Percentiles rank a stretch among this genome's conserved stretches.
Evolutionary conservation across 179 eudicot species (phyloP).

Genomic region (Gypsophila paniculata): DNA sequence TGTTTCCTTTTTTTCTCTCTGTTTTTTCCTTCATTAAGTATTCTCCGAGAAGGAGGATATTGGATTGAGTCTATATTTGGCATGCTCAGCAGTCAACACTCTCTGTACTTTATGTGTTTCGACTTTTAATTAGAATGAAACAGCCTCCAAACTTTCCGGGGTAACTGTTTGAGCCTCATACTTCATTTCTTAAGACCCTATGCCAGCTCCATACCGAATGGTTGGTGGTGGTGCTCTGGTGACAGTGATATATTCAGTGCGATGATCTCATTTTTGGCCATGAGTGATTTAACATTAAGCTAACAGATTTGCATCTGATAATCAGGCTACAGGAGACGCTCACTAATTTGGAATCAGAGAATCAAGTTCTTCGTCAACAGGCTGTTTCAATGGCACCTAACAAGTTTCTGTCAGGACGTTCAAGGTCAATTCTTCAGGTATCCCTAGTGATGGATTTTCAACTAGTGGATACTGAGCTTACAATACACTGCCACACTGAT

Average conservation of each 20-base stretch:
- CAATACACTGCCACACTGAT: constrained; percentile 8
- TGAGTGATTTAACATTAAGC: background rate
- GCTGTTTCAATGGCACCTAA: constrained; percentile 72
- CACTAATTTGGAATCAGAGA: constrained; percentile 81
- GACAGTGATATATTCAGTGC: background rate
- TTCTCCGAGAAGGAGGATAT: background rate
- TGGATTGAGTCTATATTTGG: background rate
- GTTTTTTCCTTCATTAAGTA: background rate
- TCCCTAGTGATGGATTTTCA: constrained; percentile 18
- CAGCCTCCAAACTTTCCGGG: background rate
- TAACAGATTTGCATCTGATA: constrained; percentile 9
- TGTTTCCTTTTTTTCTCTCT: no score
- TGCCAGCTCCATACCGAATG: background rate
- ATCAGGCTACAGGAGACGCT: constrained; percentile 81
- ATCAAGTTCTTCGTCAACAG: constrained; percentile 94
- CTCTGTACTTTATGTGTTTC: background rate
- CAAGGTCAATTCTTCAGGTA: constrained; percentile 90
- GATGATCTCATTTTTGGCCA: background rate
- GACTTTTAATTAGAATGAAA: background rate
- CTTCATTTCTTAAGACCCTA: background rate
- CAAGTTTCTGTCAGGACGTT: constrained; percentile 68
- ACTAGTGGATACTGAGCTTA: constrained; percentile 7
- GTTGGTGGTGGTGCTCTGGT: background rate
- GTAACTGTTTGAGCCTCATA: background rate
- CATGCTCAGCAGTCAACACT: background rate